Evolutionary conservation across 2,329 filamentous ascomycete genomes (phyloP).

Genomic region (Calonectria pauciramosa): DNA sequence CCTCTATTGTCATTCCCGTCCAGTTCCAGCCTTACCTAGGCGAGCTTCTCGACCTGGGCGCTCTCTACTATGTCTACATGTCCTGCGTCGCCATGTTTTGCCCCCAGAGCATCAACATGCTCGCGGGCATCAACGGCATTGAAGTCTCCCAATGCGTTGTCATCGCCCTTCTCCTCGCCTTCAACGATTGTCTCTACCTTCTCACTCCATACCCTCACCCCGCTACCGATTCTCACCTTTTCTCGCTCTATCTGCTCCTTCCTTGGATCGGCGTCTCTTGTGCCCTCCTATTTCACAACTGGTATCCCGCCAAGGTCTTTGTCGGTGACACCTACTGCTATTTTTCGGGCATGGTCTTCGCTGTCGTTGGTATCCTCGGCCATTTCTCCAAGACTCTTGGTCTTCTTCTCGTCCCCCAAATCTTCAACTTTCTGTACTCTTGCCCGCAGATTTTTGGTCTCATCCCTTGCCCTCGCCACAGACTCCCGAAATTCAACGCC

Average conservation of each 20-base stretch:
- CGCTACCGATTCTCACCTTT: slow-evolving; percentile 94
- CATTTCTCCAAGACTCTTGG: slow-evolving; percentile 98
- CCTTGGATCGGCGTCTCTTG: slow-evolving; percentile 94
- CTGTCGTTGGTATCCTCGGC: slow-evolving; percentile 94
- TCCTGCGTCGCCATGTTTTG: slow-evolving; percentile 96
- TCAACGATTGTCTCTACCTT: slow-evolving; percentile 93
- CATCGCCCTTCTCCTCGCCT: slow-evolving; percentile 83
- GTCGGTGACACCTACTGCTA: slow-evolving; percentile 99
- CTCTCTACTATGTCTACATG: slow-evolving; percentile 97
- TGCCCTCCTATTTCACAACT: slow-evolving; percentile 91
- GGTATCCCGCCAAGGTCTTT: slow-evolving; percentile 95
- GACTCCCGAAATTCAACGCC: slow-evolving; percentile 89
- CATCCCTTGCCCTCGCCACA: slow-evolving; percentile 92
- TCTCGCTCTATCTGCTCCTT: slow-evolving; percentile 93
- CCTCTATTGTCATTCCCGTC: slow-evolving; percentile 91
- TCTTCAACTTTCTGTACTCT: slow-evolving; percentile 97
- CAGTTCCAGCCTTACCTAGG: slow-evolving; percentile 88
- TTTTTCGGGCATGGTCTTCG: slow-evolving; percentile 99
- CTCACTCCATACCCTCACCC: slow-evolving; percentile 88
- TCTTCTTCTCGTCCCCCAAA: slow-evolving; percentile 90
- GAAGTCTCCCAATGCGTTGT: slow-evolving; percentile 96
- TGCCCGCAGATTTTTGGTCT: slow-evolving; percentile 91
- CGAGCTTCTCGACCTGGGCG: slow-evolving; percentile 84
- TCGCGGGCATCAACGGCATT: slow-evolving; percentile 99
- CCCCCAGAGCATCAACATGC: slow-evolving; percentile 98